phyloP scores from a whole-genome alignment of 2,329 filamentous ascomycete genomes.

The Pseudogymnoascus sp. region DNA sequence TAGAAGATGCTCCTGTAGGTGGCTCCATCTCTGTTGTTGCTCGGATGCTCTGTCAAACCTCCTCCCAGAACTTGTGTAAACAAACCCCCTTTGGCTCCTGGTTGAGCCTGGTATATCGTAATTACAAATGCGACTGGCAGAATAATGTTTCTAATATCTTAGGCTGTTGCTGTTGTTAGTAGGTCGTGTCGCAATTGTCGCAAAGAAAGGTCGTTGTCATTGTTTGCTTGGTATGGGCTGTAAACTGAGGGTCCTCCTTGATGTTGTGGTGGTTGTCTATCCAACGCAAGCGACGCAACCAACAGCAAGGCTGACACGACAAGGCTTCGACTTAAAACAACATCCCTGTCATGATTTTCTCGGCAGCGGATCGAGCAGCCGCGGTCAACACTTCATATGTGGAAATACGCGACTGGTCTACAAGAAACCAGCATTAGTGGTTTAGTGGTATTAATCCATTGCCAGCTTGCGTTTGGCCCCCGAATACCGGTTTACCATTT shows the following conservation, averaged over 20 bases:
- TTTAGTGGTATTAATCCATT: too few relatives aligned
- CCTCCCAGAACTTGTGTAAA: constrained; percentile 1
- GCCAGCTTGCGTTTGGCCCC: too few relatives aligned
- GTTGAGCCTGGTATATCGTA: background rate
- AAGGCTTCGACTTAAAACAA: background rate
- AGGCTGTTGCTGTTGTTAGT: background rate
- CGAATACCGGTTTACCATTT: too few relatives aligned
- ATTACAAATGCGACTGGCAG: background rate
- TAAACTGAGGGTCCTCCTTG: constrained; percentile 8
- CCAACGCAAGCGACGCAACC: constrained; percentile 7
- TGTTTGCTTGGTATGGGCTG: constrained; percentile 7
- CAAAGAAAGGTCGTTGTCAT: constrained; percentile 6
- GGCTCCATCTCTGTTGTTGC: constrained; percentile 6
- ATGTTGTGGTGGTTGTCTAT: constrained; percentile 5
- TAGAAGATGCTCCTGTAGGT: constrained; percentile 28
- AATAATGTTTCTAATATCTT: background rate
- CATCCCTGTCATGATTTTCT: background rate
- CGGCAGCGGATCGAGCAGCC: too few relatives aligned
- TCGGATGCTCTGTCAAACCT: constrained; percentile 3
- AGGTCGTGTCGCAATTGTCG: constrained; percentile 5
- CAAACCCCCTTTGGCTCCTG: background rate
- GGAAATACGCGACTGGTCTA: too few relatives aligned
- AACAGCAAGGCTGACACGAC: background rate
- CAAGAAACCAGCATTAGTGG: too few relatives aligned
- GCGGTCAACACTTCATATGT: too few relatives aligned